Evolutionary conservation across 495 filamentous ascomycete species (phyloP), one percentile per base, ranked within the genome.

Genomic region (Beverwykella pulmonaria): DNA sequence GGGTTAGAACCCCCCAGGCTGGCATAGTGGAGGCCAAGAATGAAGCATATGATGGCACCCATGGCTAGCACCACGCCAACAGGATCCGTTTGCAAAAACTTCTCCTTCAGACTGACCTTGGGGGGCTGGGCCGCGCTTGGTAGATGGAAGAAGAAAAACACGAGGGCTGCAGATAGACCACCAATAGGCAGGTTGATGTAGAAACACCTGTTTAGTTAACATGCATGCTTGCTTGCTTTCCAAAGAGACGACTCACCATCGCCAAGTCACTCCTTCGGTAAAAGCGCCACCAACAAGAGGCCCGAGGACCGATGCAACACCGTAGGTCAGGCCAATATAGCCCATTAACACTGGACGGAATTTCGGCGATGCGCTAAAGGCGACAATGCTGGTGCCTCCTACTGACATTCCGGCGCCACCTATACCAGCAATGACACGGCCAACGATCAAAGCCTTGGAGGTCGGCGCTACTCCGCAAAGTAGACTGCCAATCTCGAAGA

Each of bases 401-500:
- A 88, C 87, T 73, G 92, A 92, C 57, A 96, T 84, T 46, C 91
- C 93, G 0, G 92, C 89, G 1, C 84, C 83, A 22, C 92, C 93
- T n/a, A 96, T 65, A 23, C 93, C 93, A 23, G 92, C 90, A 53
- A 97, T 80, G 17, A 92, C 92, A 27, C 93, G 87, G 12, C 93
- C 93, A 60, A 93, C 75, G 65, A 97, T 95, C 27, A 97, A 79
- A 5, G 84, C 84, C 0, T 85, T 80, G 1, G 90, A 93, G 60
- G 77, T 90, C 0, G 90, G 88, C 0, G 92, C 89, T 1, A 86
- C 83, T 23, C 84, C 92, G 75, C 92, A 97, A 65, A 97, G 78
- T 41, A 92, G 75, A 20, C 86, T 90, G 26, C 93, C 93, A 14
- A 94, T 47, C 71, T 95, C 92, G 76, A 97, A 97, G 70, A 96